Conservation (phyloP, 352 stramenopile genomes). For the Thalassiosira mediterranea region DNA sequence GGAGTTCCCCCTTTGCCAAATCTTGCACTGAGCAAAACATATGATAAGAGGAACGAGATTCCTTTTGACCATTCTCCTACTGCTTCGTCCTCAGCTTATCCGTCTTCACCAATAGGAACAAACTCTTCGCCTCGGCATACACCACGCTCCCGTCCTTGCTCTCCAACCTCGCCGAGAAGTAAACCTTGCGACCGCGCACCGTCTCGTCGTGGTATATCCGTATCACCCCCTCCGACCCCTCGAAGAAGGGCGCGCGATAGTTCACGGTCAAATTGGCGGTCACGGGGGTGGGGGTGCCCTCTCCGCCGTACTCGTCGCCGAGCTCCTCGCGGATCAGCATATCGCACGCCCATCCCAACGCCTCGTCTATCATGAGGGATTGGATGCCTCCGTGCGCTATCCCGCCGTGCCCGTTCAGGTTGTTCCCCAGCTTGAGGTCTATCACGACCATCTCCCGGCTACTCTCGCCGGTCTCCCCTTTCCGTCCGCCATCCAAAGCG, state of each 20-base stretch:
- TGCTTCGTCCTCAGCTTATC: constrained; percentile 18
- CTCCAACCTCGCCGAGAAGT: constrained; percentile 58
- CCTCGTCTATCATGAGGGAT: constrained; percentile 72
- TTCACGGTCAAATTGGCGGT: constrained; percentile 73
- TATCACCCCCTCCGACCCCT: constrained; percentile 43
- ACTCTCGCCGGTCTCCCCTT: not conserved
- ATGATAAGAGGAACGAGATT: too few species aligned
- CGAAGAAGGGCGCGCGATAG: constrained; percentile 57
- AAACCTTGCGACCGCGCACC: constrained; percentile 61
- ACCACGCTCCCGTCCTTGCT: constrained; percentile 55
- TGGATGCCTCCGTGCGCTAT: constrained; percentile 77
- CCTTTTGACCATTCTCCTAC: constrained; percentile 1
- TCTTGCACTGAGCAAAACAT: too few species aligned
- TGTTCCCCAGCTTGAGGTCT: constrained; percentile 58
- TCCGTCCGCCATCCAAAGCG: not conserved
- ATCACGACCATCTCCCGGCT: constrained; percentile 52
- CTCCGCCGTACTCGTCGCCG: too few species aligned
- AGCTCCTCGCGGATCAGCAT: not conserved
- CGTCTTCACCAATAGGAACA: constrained; percentile 65
- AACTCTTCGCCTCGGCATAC: constrained; percentile 67
- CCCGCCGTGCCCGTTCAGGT: constrained; percentile 66
- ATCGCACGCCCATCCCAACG: constrained; percentile 65
- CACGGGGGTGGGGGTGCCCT: constrained; percentile 23
- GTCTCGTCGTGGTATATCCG: constrained; percentile 52
- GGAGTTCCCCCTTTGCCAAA: too few species aligned